These are phyloP conservation scores for Fonsecaea pugnacius DNA, from an alignment of 2,329 filamentous ascomycete species.

Conservation along the genomic window DNA sequence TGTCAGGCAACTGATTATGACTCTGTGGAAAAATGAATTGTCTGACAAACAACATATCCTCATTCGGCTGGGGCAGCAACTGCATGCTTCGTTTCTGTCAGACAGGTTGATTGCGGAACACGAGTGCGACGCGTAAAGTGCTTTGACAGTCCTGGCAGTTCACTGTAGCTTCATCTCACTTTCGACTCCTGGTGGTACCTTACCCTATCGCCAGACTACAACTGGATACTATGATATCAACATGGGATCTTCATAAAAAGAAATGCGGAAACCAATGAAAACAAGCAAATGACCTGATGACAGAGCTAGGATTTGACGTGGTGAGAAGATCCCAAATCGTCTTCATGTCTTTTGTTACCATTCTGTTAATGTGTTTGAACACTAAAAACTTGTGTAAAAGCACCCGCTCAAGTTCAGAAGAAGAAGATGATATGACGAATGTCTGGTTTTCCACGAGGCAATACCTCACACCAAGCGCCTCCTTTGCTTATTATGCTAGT, in stretches of 20 bases:
- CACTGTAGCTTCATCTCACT: neutral
- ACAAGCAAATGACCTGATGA: neutral
- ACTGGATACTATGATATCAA: neutral
- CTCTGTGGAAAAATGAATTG: neutral
- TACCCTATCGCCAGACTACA: neutral
- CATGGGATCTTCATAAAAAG: neutral
- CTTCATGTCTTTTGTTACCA: neutral
- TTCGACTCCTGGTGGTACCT: neutral
- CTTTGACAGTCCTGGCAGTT: neutral
- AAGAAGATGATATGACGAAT: constrained; percentile 5
- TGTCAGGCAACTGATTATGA: neutral
- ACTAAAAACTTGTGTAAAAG: neutral
- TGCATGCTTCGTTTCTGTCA: neutral
- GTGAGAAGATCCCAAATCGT: neutral
- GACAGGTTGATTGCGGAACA: neutral
- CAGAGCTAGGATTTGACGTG: neutral
- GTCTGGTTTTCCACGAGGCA: neutral
- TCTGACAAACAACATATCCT: neutral
- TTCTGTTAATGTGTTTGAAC: neutral
- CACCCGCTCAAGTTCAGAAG: constrained; percentile 1
- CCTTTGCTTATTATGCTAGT: constrained; percentile 3
- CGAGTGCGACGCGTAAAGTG: neutral
- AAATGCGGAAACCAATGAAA: no score
- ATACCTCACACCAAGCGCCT: neutral
- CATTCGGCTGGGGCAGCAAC: neutral